Conservation (phyloP, 148 eudicot genomes). For the Amaranthus hypochondriacus region DNA sequence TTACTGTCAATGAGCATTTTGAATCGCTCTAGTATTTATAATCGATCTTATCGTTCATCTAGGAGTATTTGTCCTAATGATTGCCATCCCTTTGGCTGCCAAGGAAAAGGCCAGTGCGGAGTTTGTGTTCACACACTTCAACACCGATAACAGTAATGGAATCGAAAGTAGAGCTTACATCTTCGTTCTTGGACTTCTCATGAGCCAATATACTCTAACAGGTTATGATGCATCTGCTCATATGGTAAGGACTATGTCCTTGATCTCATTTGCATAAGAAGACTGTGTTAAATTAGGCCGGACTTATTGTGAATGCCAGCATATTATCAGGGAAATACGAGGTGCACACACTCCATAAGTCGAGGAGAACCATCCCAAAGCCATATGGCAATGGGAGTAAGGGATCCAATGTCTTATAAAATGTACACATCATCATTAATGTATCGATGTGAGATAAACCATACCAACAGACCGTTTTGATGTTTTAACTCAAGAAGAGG, state of each 20-base stretch:
- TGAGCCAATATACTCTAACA: slow-evolving; percentile 90
- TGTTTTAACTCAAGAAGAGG: too few relatives aligned
- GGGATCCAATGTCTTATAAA: too few relatives aligned
- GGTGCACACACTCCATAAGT: too few relatives aligned
- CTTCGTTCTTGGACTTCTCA: slow-evolving; percentile 80
- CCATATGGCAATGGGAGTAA: too few relatives aligned
- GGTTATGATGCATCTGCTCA: slow-evolving; percentile 99
- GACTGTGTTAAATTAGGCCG: too few relatives aligned
- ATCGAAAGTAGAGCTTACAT: slow-evolving; percentile 62
- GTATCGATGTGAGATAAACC: too few relatives aligned
- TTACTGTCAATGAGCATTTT: background rate
- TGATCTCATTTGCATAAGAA: background rate
- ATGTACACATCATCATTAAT: too few relatives aligned
- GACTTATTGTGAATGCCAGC: too few relatives aligned
- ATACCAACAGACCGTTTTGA: too few relatives aligned
- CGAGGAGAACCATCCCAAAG: too few relatives aligned
- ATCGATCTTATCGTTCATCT: slow-evolving; percentile 9
- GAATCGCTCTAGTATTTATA: background rate
- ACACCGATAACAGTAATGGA: slow-evolving; percentile 67
- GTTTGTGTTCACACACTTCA: slow-evolving; percentile 92
- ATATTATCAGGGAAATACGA: too few relatives aligned
- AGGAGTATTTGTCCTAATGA: slow-evolving; percentile 98
- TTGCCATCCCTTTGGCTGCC: slow-evolving; percentile 71
- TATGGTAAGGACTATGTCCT: slow-evolving; percentile 49
- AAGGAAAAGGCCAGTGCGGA: slow-evolving; percentile 68